A percentile compares a stretch with the other conserved stretches of the same genome.
These are phyloP conservation scores for Pestalotiopsis sp. DNA, from an alignment of 2,329 filamentous ascomycete genomes.

Conservation along the genomic window DNA sequence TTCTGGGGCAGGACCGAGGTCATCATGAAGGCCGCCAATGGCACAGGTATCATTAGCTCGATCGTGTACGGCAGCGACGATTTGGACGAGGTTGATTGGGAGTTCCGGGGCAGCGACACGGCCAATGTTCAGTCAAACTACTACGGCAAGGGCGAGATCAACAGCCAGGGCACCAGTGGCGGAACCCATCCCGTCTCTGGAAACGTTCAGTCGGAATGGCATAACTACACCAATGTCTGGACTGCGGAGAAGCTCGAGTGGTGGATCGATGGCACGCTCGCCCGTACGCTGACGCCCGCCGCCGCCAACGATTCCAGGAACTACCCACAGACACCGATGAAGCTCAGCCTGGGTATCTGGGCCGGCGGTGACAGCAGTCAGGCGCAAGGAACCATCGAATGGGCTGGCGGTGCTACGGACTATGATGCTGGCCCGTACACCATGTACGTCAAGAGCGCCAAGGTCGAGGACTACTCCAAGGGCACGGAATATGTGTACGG, in stretches of 20 bases:
- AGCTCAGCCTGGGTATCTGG: slow-evolving; percentile 67
- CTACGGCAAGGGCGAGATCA: slow-evolving; percentile 71
- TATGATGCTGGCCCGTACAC: slow-evolving; percentile 67
- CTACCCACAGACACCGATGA: slow-evolving; percentile 78
- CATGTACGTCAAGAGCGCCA: slow-evolving; percentile 69
- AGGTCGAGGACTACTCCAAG: slow-evolving; percentile 57
- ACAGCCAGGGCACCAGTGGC: slow-evolving; percentile 56
- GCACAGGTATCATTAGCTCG: slow-evolving; percentile 75
- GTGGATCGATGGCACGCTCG: slow-evolving; percentile 66
- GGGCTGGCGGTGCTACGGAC: slow-evolving; percentile 70
- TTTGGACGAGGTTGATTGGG: slow-evolving; percentile 87
- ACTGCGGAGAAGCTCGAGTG: slow-evolving; percentile 65
- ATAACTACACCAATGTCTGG: slow-evolving; percentile 79
- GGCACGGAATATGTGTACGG: slow-evolving; percentile 66
- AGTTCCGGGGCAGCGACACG: slow-evolving; percentile 70
- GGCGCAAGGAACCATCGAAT: slow-evolving; percentile 59
- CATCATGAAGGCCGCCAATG: slow-evolving; percentile 72
- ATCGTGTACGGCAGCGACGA: slow-evolving; percentile 84
- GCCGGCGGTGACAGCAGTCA: slow-evolving; percentile 59
- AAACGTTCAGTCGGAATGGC: slow-evolving; percentile 59
- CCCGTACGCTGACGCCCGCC: slow-evolving; percentile 62
- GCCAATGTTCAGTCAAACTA: slow-evolving; percentile 71
- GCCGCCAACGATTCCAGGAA: slow-evolving; percentile 62
- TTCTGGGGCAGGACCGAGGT: slow-evolving; percentile 83
- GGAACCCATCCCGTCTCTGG: slow-evolving; percentile 55